phyloP scores from a whole-genome alignment of 768 basidiomycete genomes.

The Agrocybe chaxingu region DNA sequence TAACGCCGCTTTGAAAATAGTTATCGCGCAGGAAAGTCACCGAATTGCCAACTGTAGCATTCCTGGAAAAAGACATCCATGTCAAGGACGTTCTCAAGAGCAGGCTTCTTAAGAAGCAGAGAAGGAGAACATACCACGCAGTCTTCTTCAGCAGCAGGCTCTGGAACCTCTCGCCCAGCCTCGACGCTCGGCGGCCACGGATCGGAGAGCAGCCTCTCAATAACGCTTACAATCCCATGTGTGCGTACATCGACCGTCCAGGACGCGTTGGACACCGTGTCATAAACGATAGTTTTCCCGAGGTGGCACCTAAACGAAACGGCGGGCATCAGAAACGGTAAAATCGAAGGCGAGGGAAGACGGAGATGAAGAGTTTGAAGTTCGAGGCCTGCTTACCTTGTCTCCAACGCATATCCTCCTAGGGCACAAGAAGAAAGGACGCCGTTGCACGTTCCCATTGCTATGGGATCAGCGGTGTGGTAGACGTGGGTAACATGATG shows the following conservation, averaged over 20 bases:
- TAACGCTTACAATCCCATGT: conserved; percentile 77
- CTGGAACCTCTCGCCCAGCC: conserved; percentile 60
- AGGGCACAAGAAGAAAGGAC: conserved; percentile 77
- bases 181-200: conserved; percentile 72
- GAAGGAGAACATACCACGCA: conserved; percentile 58
- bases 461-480: conserved; percentile 92
- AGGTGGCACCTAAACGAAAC: conserved; percentile 65
- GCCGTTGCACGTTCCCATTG: conserved; percentile 87
- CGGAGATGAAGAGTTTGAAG: conserved; percentile 1
- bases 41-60: conserved; percentile 72
- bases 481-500: conserved; percentile 88
- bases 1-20: not conserved
- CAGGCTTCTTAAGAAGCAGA: not conserved
- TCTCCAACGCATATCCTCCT: conserved; percentile 88
- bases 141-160: conserved; percentile 50
- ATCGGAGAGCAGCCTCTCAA: conserved; percentile 65
- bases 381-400: conserved; percentile 38
- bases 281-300: conserved; percentile 84
- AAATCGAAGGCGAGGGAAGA: not conserved
- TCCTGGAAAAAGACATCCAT: conserved; percentile 37
- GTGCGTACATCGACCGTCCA: conserved; percentile 85
- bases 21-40: conserved; percentile 27
- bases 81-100: not conserved
- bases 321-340: not conserved
- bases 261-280: conserved; percentile 81